Evolutionary conservation across 2,329 filamentous ascomycete species (phyloP).

Genomic region (Nigrospora oryzae): DNA sequence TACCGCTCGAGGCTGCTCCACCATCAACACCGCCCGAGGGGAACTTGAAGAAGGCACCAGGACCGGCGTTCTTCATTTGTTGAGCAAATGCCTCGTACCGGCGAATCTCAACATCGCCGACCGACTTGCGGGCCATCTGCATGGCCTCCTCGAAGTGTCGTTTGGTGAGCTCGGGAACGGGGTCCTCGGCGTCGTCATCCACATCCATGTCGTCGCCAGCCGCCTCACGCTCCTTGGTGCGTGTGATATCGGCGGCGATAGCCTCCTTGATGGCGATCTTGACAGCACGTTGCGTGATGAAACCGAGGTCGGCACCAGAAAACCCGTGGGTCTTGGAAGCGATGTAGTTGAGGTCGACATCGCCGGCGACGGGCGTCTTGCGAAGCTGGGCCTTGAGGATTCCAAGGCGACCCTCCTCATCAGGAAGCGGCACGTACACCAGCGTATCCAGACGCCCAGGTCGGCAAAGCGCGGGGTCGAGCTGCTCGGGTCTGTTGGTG

Average conservation of each 20-base stretch:
- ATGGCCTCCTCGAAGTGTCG: conserved; percentile 98
- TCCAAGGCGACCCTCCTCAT: conserved; percentile 78
- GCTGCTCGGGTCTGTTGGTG: conserved; percentile 96
- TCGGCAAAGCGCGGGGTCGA: conserved; percentile 95
- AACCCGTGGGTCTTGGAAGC: conserved; percentile 97
- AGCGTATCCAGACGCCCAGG: conserved; percentile 97
- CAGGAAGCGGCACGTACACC: conserved; percentile 94
- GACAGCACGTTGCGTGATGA: conserved; percentile 96
- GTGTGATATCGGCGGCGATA: conserved; percentile 82
- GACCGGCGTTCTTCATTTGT: conserved; percentile 97
- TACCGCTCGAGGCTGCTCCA: conserved; percentile 52
- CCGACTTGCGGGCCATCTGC: conserved; percentile 86
- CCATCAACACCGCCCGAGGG: conserved; percentile 62
- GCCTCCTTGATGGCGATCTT: conserved; percentile 99
- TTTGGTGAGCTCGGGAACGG: conserved; percentile 91
- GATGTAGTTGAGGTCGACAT: conserved; percentile 87
- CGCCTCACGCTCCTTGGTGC: conserved; percentile 85
- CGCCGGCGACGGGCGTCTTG: conserved; percentile 86
- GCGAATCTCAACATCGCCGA: conserved; percentile 94
- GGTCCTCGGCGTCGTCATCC: conserved; percentile 81
- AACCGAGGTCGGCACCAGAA: conserved; percentile 98
- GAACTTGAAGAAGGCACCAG: conserved; percentile 98
- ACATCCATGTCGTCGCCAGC: conserved; percentile 73
- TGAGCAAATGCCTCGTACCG: conserved; percentile 97
- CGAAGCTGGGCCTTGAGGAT: conserved; percentile 95